Percentiles rank a stretch among this genome's conserved stretches.
phyloP scores from a whole-genome alignment of 176 grass and related monocot genomes.

The Eleusine indica region DNA sequence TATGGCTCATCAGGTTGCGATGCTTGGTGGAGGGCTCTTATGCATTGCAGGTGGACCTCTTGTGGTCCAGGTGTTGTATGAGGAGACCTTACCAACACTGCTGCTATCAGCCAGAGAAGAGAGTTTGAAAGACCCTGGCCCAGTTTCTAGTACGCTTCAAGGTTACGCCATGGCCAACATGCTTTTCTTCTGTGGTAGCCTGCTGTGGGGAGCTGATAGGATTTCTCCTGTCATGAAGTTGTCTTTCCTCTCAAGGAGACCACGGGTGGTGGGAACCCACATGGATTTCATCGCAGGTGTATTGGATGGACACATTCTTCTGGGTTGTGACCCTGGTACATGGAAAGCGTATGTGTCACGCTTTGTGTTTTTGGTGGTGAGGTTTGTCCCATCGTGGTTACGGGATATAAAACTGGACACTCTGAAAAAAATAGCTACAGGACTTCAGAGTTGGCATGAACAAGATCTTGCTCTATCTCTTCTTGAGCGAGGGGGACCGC shows the following conservation, averaged over 20 bases:
- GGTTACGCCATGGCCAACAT: constrained; percentile 90
- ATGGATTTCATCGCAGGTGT: constrained; percentile 94
- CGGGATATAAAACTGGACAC: constrained; percentile 68
- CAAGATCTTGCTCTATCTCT: constrained; percentile 68
- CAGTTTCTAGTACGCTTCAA: constrained; percentile 67
- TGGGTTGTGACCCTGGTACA: constrained; percentile 80
- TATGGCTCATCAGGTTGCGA: constrained; percentile 71
- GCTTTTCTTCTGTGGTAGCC: constrained; percentile 75
- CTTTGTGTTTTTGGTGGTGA: constrained; percentile 81
- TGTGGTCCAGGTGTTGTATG: constrained; percentile 83
- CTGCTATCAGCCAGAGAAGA: constrained; percentile 65
- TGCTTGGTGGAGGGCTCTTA: constrained; percentile 78
- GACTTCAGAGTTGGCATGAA: constrained; percentile 79
- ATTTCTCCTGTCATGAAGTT: constrained; percentile 47
- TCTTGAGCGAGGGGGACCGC: constrained; percentile 72
- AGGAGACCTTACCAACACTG: constrained; percentile 86
- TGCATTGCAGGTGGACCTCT: constrained; percentile 77
- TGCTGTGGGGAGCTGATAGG: constrained; percentile 70
- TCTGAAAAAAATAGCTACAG: constrained; percentile 67
- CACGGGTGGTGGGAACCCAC: constrained; percentile 69
- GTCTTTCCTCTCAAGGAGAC: constrained; percentile 67
- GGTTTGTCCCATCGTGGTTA: constrained; percentile 82
- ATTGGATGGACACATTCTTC: constrained; percentile 73
- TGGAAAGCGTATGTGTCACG: constrained; percentile 83
- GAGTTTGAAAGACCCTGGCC: constrained; percentile 49